phyloP scores from a whole-genome alignment of 495 filamentous ascomycete species.

The Penicillium waksmanii region DNA sequence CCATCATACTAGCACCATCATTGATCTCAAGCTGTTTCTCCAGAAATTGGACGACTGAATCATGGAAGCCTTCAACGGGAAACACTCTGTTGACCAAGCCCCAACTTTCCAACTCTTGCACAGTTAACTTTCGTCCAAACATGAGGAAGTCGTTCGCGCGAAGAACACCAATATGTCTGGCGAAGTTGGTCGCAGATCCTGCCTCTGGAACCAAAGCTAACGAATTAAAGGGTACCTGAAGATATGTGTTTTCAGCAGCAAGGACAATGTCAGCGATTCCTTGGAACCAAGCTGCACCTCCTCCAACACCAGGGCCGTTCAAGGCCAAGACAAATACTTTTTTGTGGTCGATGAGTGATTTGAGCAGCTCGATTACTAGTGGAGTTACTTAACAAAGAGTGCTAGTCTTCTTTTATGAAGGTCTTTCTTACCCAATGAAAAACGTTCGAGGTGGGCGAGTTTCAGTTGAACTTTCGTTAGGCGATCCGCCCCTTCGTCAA shows the following conservation, averaged over 20 bases:
- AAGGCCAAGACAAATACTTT: conserved; percentile 27
- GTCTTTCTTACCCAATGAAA: neutral
- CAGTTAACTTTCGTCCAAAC: conserved; percentile 23
- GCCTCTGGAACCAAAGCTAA: conserved; percentile 25
- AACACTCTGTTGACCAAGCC: conserved; percentile 18
- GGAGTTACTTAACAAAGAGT: neutral
- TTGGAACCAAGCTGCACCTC: conserved; percentile 30
- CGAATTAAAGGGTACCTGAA: conserved; percentile 27
- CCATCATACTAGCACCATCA: conserved; percentile 29
- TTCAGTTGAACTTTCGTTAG: conserved; percentile 2
- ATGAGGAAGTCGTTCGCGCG: conserved; percentile 28
- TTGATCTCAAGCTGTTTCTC: conserved; percentile 21
- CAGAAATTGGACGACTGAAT: conserved; percentile 17
- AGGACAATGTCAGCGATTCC: conserved; percentile 28
- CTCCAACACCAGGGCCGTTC: conserved; percentile 26
- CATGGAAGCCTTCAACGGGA: conserved; percentile 19
- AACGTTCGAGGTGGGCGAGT: neutral
- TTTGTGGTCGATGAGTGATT: conserved; percentile 10
- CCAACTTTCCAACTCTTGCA: conserved; percentile 22
- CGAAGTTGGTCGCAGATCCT: conserved; percentile 17
- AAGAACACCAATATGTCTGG: conserved; percentile 23
- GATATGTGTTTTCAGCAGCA: conserved; percentile 20
- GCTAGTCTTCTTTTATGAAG: neutral
- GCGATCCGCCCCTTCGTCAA: neutral
- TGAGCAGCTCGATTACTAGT: neutral